Evolutionary conservation across 2,329 filamentous ascomycete species (phyloP).

Genomic region (Hypocrella siamensis): DNA sequence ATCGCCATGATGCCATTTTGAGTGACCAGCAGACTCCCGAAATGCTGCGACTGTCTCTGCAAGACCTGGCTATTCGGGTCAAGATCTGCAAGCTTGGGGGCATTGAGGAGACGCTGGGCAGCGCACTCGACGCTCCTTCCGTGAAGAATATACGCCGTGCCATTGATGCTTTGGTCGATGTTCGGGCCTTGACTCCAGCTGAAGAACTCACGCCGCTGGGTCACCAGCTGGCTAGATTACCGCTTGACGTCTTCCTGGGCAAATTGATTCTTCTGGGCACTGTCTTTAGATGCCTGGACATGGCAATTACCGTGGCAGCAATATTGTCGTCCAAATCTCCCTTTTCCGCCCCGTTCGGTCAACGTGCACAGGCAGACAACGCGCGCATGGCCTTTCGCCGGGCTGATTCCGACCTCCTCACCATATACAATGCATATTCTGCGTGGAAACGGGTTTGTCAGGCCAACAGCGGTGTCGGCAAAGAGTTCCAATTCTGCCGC

Average conservation of each 20-base stretch:
- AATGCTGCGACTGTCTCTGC: constrained; percentile 83
- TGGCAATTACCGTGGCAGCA: constrained; percentile 79
- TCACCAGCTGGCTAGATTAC: constrained; percentile 71
- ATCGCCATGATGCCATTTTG: constrained; percentile 73
- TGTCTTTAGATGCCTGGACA: constrained; percentile 83
- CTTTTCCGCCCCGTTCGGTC: constrained; percentile 75
- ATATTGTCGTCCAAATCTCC: constrained; percentile 91
- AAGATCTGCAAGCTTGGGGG: constrained; percentile 95
- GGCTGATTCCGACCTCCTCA: constrained; percentile 82
- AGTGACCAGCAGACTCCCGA: constrained; percentile 90
- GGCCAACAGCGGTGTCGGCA: constrained; percentile 41
- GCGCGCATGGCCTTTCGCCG: constrained; percentile 66
- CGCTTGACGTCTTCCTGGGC: constrained; percentile 84
- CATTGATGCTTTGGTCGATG: constrained; percentile 84
- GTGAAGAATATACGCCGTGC: constrained; percentile 86
- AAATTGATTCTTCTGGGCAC: constrained; percentile 80
- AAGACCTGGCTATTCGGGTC: constrained; percentile 87
- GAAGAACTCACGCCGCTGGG: constrained; percentile 84
- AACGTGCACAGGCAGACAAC: constrained; percentile 66
- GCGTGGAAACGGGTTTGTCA: constrained; percentile 76
- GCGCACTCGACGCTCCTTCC: constrained; percentile 80
- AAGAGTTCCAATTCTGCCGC: constrained; percentile 80
- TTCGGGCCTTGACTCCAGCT: constrained; percentile 64
- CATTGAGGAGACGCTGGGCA: constrained; percentile 76
- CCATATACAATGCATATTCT: constrained; percentile 83